Conservation (phyloP, 2,329 filamentous ascomycete genomes). For the Mariannaea sp. region DNA sequence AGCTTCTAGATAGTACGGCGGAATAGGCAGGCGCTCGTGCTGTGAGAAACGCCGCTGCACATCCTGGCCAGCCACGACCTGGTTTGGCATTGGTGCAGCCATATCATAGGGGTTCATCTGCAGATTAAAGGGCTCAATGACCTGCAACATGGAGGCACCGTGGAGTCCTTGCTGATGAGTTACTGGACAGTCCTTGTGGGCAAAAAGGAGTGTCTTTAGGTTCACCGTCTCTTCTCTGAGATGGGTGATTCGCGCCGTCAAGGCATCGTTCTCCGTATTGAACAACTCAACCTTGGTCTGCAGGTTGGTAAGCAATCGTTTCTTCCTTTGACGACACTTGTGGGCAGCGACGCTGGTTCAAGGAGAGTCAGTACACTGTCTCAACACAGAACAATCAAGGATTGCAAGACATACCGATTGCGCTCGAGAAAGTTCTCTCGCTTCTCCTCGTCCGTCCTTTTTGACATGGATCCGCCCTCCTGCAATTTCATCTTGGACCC, state of each 20-base stretch:
- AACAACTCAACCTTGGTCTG: constrained; percentile 95
- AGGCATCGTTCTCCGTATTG: constrained; percentile 85
- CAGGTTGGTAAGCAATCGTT: constrained; percentile 96
- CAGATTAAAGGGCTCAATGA: constrained; percentile 58
- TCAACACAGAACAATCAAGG: neutral
- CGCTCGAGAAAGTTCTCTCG: constrained; percentile 96
- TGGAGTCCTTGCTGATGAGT: constrained; percentile 79
- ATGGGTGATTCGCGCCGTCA: constrained; percentile 81
- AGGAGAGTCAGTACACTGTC: constrained; percentile 1
- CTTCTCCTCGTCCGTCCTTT: constrained; percentile 81
- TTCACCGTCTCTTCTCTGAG: constrained; percentile 93
- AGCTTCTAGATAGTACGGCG: no score
- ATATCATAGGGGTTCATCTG: constrained; percentile 66
- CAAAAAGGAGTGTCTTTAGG: constrained; percentile 87
- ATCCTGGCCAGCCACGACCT: constrained; percentile 60
- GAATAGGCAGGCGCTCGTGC: no score
- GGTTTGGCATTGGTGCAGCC: constrained; percentile 56
- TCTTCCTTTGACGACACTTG: constrained; percentile 97
- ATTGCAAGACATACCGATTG: constrained; percentile 76
- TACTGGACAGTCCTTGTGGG: constrained; percentile 95
- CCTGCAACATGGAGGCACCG: constrained; percentile 59
- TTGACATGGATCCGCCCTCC: constrained; percentile 35
- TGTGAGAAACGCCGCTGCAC: constrained; percentile 63
- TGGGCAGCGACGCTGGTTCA: constrained; percentile 82
- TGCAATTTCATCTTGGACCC: constrained; percentile 42